These are phyloP conservation scores for Taiwanofungus camphoratus DNA, from an alignment of 1,284 basidiomycete genomes.

Conservation along the genomic window DNA sequence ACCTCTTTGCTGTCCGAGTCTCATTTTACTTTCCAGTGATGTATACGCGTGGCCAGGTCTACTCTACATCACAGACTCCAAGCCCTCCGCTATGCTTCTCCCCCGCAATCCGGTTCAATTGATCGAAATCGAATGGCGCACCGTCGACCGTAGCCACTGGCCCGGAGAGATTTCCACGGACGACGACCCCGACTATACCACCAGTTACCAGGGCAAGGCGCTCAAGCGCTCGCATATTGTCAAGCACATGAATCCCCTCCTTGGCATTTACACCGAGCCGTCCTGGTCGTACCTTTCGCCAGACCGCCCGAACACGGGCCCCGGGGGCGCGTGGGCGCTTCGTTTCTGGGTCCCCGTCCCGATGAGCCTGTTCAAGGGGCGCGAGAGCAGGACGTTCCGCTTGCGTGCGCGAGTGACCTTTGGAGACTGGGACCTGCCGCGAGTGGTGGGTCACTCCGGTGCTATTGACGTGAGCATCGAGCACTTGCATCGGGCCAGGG, in stretches of 20 bases:
- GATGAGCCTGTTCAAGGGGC: constrained; percentile 11
- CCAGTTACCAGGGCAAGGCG: background rate
- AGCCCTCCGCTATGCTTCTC: constrained; percentile 9
- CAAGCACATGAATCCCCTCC: constrained; percentile 4
- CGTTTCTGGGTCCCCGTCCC: constrained; percentile 20
- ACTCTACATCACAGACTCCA: constrained; percentile 13
- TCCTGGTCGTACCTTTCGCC: constrained; percentile 7
- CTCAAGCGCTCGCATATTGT: background rate
- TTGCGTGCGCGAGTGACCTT: constrained; percentile 12
- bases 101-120: constrained; percentile 12
- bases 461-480: constrained; percentile 5
- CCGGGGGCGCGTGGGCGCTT: constrained; percentile 13
- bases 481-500: constrained; percentile 4
- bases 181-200: background rate
- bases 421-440: constrained; percentile 10
- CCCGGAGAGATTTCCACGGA: background rate
- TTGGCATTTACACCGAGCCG: constrained; percentile 13
- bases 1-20: background rate
- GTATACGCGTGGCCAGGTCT: constrained; percentile 15
- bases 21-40: constrained; percentile 6
- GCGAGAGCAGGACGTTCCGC: constrained; percentile 13
- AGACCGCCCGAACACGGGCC: constrained; percentile 7
- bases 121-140: constrained; percentile 14
- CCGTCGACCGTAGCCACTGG: background rate
- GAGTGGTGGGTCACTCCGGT: background rate